Evolutionary conservation across 345 rosid genomes (phyloP).

Genomic region (Populus pruinosa): DNA sequence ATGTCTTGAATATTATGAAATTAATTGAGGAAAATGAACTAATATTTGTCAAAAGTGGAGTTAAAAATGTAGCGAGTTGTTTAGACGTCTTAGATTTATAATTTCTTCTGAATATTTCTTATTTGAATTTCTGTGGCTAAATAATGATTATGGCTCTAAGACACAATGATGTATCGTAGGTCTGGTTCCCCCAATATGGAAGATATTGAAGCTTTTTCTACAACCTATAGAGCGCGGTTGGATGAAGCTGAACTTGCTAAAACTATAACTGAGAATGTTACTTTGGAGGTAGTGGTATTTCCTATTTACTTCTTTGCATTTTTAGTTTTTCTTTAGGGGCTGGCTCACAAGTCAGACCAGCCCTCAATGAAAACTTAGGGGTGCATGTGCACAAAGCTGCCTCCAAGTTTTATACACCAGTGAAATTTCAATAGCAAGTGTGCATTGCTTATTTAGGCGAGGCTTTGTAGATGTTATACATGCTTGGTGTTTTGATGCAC

Average conservation of each 20-base stretch:
- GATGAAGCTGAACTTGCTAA: constrained; percentile 71
- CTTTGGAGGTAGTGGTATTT: constrained; percentile 55
- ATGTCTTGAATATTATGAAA: neutral
- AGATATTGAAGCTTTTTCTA: constrained; percentile 75
- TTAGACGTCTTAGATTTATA: too few relatives aligned
- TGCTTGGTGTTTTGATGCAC: neutral
- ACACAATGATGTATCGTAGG: constrained; percentile 26
- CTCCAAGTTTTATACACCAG: neutral
- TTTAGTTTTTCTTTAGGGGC: too few relatives aligned
- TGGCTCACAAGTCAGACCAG: too few relatives aligned
- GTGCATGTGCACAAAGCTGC: neutral
- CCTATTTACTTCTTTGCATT: neutral
- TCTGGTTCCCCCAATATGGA: constrained; percentile 75
- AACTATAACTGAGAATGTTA: constrained; percentile 54
- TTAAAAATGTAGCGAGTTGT: too few relatives aligned
- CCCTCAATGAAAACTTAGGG: too few relatives aligned
- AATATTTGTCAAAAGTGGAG: too few relatives aligned
- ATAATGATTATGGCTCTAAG: constrained; percentile 11
- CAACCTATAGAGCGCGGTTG: constrained; percentile 49
- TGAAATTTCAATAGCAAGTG: neutral
- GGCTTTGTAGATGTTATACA: neutral
- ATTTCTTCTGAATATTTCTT: too few relatives aligned
- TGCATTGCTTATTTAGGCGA: neutral
- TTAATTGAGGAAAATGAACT: too few relatives aligned
- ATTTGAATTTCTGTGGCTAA: too few relatives aligned